phyloP scores from a whole-genome alignment of 2,329 filamentous ascomycete species.

The Neonectria faginata region DNA sequence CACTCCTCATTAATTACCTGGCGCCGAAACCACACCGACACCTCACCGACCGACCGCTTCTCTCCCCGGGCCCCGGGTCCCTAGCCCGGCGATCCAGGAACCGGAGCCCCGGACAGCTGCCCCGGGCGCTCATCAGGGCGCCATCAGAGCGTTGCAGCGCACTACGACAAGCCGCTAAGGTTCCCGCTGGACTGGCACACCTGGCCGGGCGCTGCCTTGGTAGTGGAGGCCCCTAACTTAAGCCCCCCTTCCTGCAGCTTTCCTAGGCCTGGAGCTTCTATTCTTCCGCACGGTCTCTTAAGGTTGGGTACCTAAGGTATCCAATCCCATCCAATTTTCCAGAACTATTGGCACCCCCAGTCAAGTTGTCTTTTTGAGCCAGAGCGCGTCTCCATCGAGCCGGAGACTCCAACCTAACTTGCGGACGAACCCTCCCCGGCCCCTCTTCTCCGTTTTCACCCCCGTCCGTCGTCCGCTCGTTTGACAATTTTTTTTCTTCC shows the following conservation, averaged over 20 bases:
- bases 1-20: too few species aligned
- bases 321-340: background rate
- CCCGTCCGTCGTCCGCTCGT: conserved; percentile 6
- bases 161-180: conserved; percentile 17
- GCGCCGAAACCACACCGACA: too few species aligned
- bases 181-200: conserved; percentile 21
- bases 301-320: too few species aligned
- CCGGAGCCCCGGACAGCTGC: conserved; percentile 14
- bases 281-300: conserved; percentile 36
- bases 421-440: background rate
- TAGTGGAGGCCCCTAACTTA: background rate
- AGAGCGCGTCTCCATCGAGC: conserved; percentile 3
- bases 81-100: conserved; percentile 26
- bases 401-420: background rate
- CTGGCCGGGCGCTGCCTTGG: conserved; percentile 13
- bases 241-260: background rate
- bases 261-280: conserved; percentile 37
- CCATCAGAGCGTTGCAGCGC: conserved; percentile 17
- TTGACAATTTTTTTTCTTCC: background rate
- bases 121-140: conserved; percentile 18
- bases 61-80: conserved; percentile 16
- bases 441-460: background rate
- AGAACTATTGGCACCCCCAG: conserved; percentile 11
- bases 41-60: background rate
- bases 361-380: conserved; percentile 2